Conservation (phyloP, 441 rosid species). For the Adansonia rubrostipa region DNA sequence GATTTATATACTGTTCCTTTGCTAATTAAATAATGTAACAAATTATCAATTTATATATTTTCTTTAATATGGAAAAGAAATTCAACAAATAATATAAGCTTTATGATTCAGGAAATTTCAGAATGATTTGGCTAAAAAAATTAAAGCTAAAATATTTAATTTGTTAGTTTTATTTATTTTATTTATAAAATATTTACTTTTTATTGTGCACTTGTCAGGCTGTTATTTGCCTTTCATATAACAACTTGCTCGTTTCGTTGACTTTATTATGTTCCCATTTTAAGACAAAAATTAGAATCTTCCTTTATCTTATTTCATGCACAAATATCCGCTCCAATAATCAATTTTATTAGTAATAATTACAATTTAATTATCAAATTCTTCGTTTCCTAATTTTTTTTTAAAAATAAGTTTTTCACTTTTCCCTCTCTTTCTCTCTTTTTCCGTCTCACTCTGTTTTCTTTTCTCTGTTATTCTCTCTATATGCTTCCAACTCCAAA, state of each 20-base stretch:
- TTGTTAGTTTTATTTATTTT: neutral
- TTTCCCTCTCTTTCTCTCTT: slow-evolving; percentile 23
- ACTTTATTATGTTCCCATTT: neutral
- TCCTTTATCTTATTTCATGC: neutral
- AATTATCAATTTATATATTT: too few relatives aligned
- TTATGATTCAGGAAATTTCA: too few relatives aligned
- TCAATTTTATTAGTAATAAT: neutral
- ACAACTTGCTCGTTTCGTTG: neutral
- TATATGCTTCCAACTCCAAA: neutral
- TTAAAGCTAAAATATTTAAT: too few relatives aligned
- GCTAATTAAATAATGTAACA: too few relatives aligned
- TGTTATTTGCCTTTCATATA: neutral
- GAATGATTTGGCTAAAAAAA: too few relatives aligned
- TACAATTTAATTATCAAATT: neutral
- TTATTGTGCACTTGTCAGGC: neutral
- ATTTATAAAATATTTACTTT: too few relatives aligned
- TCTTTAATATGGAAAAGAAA: neutral
- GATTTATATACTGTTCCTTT: too few relatives aligned
- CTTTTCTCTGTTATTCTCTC: neutral
- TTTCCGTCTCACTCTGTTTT: slow-evolving; percentile 11
- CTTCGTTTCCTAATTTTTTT: neutral
- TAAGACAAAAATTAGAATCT: slow-evolving; percentile 16
- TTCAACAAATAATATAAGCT: neutral
- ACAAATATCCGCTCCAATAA: neutral
- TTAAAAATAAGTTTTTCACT: neutral